Base-by-base conservation (phyloP, 768 basidiomycete species). In the Pleurotus djamor region DNA sequence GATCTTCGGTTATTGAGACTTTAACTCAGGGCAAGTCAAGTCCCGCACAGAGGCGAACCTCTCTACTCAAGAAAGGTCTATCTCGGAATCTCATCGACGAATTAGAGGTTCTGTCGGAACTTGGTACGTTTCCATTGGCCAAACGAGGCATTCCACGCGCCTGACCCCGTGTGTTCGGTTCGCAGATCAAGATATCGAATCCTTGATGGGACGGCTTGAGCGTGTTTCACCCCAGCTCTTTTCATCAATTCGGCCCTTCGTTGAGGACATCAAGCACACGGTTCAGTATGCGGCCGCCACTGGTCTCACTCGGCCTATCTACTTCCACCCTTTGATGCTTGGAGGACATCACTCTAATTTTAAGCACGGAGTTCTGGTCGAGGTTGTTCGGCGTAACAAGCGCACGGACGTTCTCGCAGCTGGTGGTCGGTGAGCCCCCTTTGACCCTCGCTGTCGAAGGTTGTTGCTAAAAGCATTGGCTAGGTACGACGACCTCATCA, bases 401-500 rank as follows among this genome's bases (percentile, higher is more conserved):
- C 80, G 80, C 16, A 72, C 76, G 1, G 91, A 93, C 58, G 79
- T 92, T 6, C 80, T 94, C 16, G 92, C 91, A 34, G 84, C 83
- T n/a, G 92, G 91, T 57, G 92, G 92, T 65, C 80, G 92, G 91
- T 91, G 58, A 51, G 81, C 61, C 2, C 5, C 35, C 38, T 28
- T 28, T 3, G 21, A 28, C 21, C 21, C 21, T 41, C 9, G 41
- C 5, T 38, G 9, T 56, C 3, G 48, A 50, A 14, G 64, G 34
- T 7, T 6, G 8, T 45, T 41, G 13, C 35, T 44, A 54, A 44
- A 64, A 33, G n/a, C 4, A 6, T 14, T 8, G 55, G 5, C 57
- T 57, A 92, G 92, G 51, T 94, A 93, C 61, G 91, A 94, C 68
- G 78, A 81, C 57, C 69, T 93, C 41, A 88, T 94, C 58, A 60